Conservation (phyloP, 2,329 filamentous ascomycete species). For the Colletotrichum sp. region DNA sequence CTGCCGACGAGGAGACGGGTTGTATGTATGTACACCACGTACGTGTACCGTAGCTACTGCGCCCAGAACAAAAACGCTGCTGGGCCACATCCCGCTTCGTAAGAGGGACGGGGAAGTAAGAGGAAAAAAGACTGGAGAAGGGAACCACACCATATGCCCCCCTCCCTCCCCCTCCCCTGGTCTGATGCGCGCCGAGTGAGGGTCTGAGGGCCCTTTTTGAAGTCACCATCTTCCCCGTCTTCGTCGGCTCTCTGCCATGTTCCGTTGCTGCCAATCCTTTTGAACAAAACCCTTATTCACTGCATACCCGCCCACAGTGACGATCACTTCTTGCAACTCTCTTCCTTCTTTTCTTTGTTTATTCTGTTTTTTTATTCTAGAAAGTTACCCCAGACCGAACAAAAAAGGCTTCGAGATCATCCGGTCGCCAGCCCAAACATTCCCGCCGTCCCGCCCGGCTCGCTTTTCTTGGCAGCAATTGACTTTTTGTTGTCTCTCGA, state of each 20-base stretch:
- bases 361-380: not conserved
- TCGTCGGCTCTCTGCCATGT: not conserved
- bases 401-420: not conserved
- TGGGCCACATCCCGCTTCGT: constrained; percentile 9
- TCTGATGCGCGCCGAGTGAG: not conserved
- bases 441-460: not conserved
- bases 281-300: not conserved
- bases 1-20: not conserved
- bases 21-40: not conserved
- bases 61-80: not conserved
- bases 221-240: not conserved
- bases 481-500: not conserved
- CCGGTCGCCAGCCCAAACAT: not conserved
- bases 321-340: not conserved
- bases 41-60: not conserved
- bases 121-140: not conserved
- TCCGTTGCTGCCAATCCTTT: not conserved
- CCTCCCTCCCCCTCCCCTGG: not conserved
- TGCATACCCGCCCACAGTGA: not conserved
- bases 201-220: constrained; percentile 8
- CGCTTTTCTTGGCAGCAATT: not conserved
- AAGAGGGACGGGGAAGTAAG: not conserved
- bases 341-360: not conserved
- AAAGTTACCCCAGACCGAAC: not conserved
- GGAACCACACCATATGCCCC: not conserved